Evolutionary conservation across 1,139 yeast species (phyloP), one percentile per base, ranked within the genome.

Genomic region (Yamadazyma epiphylla): DNA sequence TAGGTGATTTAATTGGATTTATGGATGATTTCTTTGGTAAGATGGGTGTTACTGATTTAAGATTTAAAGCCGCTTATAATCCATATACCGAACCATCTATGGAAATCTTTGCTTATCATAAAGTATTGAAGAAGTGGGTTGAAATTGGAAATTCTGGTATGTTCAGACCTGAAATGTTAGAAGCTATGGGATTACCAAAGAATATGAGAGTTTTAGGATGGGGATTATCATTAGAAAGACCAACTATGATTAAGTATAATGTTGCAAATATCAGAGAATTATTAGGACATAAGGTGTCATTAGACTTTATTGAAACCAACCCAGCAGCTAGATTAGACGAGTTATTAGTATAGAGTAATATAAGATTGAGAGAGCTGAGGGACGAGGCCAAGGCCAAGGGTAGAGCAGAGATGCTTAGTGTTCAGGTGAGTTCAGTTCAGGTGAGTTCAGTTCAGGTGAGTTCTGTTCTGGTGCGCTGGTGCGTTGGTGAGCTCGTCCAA

Each of bases 91-190:
- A 94, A 64, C 99, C 99, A 38, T 85, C 96, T 12, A 77, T 94
- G 79, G 99, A 94, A 68, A 91, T 94, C 48, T 94, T 83, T 61
- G 94, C 97, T 35, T 91, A 87, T 82, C 99, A 94, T 64, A 80
- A 80, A 50, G 96, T 96, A 28, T 74, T 94, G 50, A 81, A 75
- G 51, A 91, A 88, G 60, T 94, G 98, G 98, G 98, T 94, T 41
- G 99, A 94, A 70, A 89, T 94, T 53, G 99, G 99, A 60, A 94
- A 94, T 71, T 87, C 96, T 15, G 99, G 98, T 60, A 84, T 94
- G 96, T 94, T 94, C 74, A 80, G 99, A 66, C 98, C 99, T 15
- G 99, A 94, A 64, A 94, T 94, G 99, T 74, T 94, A 58, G 96
- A 88, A 64, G 69, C 96, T 28, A 89, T 91, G 97, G 98, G 98